Evolutionary conservation across 2,329 filamentous ascomycete genomes (phyloP).

Genomic region (Coniochaeta sp.): DNA sequence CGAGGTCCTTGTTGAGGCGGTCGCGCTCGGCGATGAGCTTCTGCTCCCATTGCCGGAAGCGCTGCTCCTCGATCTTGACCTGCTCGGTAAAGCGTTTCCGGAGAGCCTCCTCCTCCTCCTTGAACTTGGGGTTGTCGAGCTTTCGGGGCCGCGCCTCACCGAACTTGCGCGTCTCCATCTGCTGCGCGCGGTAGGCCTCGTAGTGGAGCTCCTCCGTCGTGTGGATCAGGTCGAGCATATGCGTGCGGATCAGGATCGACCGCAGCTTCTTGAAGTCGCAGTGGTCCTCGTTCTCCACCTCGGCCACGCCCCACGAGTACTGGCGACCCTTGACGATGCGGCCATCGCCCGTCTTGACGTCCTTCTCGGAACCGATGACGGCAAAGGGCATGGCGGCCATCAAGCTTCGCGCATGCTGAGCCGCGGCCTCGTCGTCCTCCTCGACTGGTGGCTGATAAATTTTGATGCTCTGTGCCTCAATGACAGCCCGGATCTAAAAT

Average conservation of each 20-base stretch:
- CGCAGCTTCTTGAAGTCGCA: slow-evolving; percentile 99
- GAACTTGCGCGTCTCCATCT: slow-evolving; percentile 99
- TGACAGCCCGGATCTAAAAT: slow-evolving; percentile 77
- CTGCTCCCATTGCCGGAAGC: slow-evolving; percentile 99
- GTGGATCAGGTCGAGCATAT: slow-evolving; percentile 99
- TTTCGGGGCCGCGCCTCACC: slow-evolving; percentile 95
- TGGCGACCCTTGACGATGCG: slow-evolving; percentile 98
- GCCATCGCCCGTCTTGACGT: slow-evolving; percentile 92
- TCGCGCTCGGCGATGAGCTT: slow-evolving; percentile 99
- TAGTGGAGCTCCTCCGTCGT: slow-evolving; percentile 99
- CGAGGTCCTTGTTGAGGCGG: slow-evolving; percentile 98
- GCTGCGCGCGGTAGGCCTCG: slow-evolving; percentile 96
- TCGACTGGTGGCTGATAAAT: slow-evolving; percentile 98
- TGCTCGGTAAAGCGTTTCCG: slow-evolving; percentile 99
- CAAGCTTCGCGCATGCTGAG: slow-evolving; percentile 86
- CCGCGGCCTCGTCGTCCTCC: slow-evolving; percentile 95
- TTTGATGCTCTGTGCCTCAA: slow-evolving; percentile 98
- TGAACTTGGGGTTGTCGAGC: slow-evolving; percentile 99
- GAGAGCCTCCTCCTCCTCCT: slow-evolving; percentile 97
- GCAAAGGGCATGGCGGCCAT: slow-evolving; percentile 98
- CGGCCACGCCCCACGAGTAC: slow-evolving; percentile 98
- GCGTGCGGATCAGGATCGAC: slow-evolving; percentile 95
- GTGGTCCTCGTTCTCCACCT: slow-evolving; percentile 99
- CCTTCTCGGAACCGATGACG: slow-evolving; percentile 98
- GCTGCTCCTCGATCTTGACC: slow-evolving; percentile 99